Evolutionary conservation across 495 filamentous ascomycete species (phyloP), one percentile per base, ranked within the genome.

Genomic region (Aspergillus coremiiformis): DNA sequence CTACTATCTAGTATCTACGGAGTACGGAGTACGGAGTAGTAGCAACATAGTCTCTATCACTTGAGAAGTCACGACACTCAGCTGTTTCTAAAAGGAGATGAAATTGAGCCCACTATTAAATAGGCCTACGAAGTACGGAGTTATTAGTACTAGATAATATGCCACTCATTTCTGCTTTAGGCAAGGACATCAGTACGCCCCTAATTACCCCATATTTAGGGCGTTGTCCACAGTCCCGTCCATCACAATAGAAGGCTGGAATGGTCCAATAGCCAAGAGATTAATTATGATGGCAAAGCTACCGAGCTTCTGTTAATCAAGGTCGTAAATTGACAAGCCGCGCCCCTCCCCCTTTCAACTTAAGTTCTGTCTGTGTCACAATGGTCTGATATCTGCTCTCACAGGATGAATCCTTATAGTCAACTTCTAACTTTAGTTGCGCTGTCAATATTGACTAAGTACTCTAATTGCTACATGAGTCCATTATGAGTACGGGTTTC

Each of bases 401-500:
- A 21, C 6, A 14, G 21, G 15, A 20, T 21, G 17, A 10, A 22
- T 5, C 29, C 12, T 46, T 26, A 17, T 33, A 12, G 24, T 27
- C 8, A 27, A 27, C 15, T 21, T 12, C 6, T 33, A 19, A 32
- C 15, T 33, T 33, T 33, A 33, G 44, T 47, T 12, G 44, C 26
- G 42, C 23, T 51, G 23, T 39, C 41, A 29, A 39, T n/a, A n/a
- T n/a, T 35, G n/a, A 14, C 32, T 35, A 35, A 35, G 12, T 4
- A 24, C 23, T 22, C 43, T 29, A 9, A 22, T 12, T 32, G 17
- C 11, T 50, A 42, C 24, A 33, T 17, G 37, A 43, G 37, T 21
- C 11, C 1, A 32, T 29, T 29, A 43, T 30, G 37, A 53, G 52
- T 49, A 57, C 54, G 45, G 50, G 52, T 47, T 48, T 2, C 19